phyloP scores from a whole-genome alignment of 2,329 filamentous ascomycete species.

The Calonectria pseudoturangicola region DNA sequence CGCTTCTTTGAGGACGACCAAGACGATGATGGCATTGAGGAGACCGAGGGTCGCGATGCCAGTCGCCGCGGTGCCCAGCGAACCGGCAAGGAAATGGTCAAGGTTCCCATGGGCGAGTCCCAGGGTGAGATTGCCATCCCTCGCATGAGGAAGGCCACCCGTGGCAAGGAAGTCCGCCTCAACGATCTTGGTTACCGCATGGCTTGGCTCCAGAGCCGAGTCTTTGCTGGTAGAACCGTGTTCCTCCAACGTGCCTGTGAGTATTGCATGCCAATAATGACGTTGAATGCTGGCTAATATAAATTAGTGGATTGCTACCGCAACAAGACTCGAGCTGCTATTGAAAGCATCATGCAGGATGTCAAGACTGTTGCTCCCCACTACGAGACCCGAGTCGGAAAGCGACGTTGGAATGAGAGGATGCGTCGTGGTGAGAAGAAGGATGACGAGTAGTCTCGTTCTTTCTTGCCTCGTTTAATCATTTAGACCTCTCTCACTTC shows the following conservation, averaged over 20 bases:
- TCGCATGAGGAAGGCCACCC: conserved; percentile 79
- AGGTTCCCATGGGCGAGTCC: conserved; percentile 81
- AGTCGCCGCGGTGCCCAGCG: conserved; percentile 60
- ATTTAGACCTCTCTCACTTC: conserved; percentile 8
- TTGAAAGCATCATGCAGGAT: conserved; percentile 86
- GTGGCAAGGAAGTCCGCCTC: conserved; percentile 89
- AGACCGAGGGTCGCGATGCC: conserved; percentile 68
- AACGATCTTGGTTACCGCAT: conserved; percentile 96
- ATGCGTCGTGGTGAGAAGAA: conserved; percentile 62
- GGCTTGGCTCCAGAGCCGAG: conserved; percentile 96
- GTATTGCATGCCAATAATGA: conserved; percentile 61
- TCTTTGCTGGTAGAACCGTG: conserved; percentile 89
- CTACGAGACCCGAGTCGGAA: conserved; percentile 91
- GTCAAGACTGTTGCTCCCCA: conserved; percentile 84
- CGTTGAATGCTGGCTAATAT: conserved; percentile 38
- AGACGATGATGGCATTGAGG: conserved; percentile 73
- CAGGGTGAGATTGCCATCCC: conserved; percentile 85
- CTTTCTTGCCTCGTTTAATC: not conserved
- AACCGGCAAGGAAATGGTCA: conserved; percentile 66
- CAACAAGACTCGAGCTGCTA: conserved; percentile 90
- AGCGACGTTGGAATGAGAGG: conserved; percentile 82
- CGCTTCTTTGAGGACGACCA: conserved; percentile 83
- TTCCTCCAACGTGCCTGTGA: conserved; percentile 94
- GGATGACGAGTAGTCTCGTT: conserved; percentile 53
- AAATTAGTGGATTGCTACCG: conserved; percentile 90